Base-by-base conservation (phyloP, 129 eudicot genomes). In the Flaveria sonorensis region DNA sequence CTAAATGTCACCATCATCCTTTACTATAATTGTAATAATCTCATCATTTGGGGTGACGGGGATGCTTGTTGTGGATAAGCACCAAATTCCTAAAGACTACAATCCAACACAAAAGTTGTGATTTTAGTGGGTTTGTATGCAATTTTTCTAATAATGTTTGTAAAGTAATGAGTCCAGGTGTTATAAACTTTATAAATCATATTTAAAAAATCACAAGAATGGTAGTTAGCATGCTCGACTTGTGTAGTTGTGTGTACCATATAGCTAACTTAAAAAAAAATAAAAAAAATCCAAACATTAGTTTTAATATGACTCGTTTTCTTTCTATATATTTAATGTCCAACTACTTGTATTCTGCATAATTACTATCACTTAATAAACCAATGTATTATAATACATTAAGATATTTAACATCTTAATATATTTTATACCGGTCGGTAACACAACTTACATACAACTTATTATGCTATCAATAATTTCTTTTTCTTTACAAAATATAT, bases 21-120 rank as follows among this genome's bases (percentile, higher is more conserved):
- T 3, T 39, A 7, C 1, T 55, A 20, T 40, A 73, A 12, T 32
- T 43, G 14, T 19, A 72, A 72, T 32, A 51, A 9, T 50, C 55
- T 21, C 73, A 43, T 20, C 13, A 43, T 43, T 32, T 18, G 6
- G 32, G 47, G 28, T 48, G 11, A 15, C 14, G 48, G 66, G 66
- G 65, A 72, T 53, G 65, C 52, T 45, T 18, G 2, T 72, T 19
- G 74, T 55, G 67, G 77, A 72, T 72, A 72, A 72, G 77, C 36
- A 72, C 36, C 64, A 55, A 72, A 52, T 9, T 52, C 64, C 12
- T 53, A 71, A 18, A n/a, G 32, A 51, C 28, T n/a, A 72, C 65
- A 18, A n/a, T 12, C 56, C 56, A 11, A 2, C 16, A 14, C 36
- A 32, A 66, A 36, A 66, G 46, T 32, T 32, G 2, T 21, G 42